Evolutionary conservation across 345 rosid genomes (phyloP).

Genomic region (Dipteronia dyeriana): DNA sequence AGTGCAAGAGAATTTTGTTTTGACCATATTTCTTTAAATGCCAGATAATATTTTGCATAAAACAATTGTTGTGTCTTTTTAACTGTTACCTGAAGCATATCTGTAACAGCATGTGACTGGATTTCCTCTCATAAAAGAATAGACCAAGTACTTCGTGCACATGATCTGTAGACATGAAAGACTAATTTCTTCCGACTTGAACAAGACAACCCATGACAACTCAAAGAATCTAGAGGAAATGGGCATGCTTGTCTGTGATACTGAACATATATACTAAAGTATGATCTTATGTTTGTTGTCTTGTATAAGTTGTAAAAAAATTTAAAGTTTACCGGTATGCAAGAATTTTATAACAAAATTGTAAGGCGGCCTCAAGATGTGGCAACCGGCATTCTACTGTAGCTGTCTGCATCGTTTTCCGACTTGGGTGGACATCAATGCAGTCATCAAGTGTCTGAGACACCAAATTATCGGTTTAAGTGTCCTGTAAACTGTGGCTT

Average conservation of each 20-base stretch:
- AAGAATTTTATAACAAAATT: neutral
- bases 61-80: neutral
- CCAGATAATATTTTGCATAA: neutral
- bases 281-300: neutral
- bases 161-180: neutral
- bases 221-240: neutral
- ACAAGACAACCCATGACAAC: too few relatives aligned
- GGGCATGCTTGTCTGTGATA: neutral
- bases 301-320: neutral
- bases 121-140: neutral
- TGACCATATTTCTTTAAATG: neutral
- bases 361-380: neutral
- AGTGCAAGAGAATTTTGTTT: neutral
- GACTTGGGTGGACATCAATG: neutral
- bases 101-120: neutral
- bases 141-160: neutral
- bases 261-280: neutral
- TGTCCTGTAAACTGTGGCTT: neutral
- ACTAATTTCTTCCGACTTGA: neutral
- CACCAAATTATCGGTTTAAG: neutral
- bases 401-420: neutral
- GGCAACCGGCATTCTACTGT: neutral
- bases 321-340: neutral
- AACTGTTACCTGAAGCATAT: neutral
- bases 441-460: neutral